A percentile compares a stretch with the other conserved stretches of the same genome.
Conservation (phyloP, 2,329 filamentous ascomycete genomes). For the Paecilomyces niveus region DNA sequence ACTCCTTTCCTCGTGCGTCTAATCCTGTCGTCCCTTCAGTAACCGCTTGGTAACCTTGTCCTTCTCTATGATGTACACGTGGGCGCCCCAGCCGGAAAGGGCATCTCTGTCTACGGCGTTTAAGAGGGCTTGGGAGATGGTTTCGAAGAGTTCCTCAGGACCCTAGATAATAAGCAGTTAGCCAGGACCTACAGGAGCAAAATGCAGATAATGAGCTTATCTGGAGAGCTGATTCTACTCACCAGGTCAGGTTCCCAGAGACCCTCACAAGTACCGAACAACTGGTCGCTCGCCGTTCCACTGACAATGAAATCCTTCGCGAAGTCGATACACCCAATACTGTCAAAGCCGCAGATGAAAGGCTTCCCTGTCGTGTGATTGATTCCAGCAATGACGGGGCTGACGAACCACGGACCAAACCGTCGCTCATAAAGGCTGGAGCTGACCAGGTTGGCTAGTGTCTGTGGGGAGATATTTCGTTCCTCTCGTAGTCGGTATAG, state of each 20-base stretch:
- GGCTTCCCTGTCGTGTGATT: conserved; percentile 90
- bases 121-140: conserved; percentile 88
- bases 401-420: conserved; percentile 95
- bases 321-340: conserved; percentile 98
- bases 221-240: conserved; percentile 28
- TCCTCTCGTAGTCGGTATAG: conserved; percentile 99
- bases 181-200: neutral
- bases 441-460: conserved; percentile 92
- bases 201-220: neutral
- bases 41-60: conserved; percentile 99
- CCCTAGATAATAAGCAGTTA: conserved; percentile 44
- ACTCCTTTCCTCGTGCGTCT: conserved; percentile 25
- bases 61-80: conserved; percentile 99
- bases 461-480: conserved; percentile 87
- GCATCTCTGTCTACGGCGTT: conserved; percentile 97
- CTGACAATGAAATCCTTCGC: conserved; percentile 99
- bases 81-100: conserved; percentile 93
- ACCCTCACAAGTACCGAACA: conserved; percentile 97
- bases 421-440: conserved; percentile 87
- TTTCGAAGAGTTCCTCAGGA: conserved; percentile 95
- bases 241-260: conserved; percentile 97
- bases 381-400: conserved; percentile 87
- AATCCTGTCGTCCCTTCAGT: conserved; percentile 96
- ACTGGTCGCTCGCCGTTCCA: conserved; percentile 91
- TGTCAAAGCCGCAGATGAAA: conserved; percentile 98